phyloP scores from a whole-genome alignment of 371 early-diverging fungal genomes.

The Rhizopus microsporus region DNA sequence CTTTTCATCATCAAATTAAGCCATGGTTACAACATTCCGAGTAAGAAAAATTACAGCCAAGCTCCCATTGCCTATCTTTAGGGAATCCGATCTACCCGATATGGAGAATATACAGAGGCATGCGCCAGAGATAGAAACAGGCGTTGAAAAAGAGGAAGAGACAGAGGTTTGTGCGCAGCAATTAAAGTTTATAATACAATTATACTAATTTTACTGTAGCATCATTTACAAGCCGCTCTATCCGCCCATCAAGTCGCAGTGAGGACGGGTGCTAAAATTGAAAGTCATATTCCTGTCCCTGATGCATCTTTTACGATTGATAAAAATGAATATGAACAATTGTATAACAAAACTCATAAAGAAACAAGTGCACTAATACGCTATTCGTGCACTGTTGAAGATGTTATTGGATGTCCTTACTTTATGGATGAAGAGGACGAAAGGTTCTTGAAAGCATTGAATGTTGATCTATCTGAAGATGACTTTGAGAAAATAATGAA shows the following conservation, averaged over 20 bases:
- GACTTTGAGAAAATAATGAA: conserved; percentile 82
- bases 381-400: conserved; percentile 86
- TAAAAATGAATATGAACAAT: conserved; percentile 57
- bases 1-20: too few species aligned
- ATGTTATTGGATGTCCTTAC: conserved; percentile 84
- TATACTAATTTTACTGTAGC: conserved; percentile 22
- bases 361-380: conserved; percentile 79
- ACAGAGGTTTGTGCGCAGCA: conserved; percentile 52
- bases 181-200: conserved; percentile 15
- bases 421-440: conserved; percentile 88
- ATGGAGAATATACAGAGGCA: conserved; percentile 70
- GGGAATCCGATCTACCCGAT: conserved; percentile 84
- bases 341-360: conserved; percentile 71
- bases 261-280: conserved; percentile 55
- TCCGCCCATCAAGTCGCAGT: conserved; percentile 75
- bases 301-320: conserved; percentile 80
- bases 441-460: conserved; percentile 65
- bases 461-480: conserved; percentile 60
- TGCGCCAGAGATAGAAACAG: conserved; percentile 71
- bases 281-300: conserved; percentile 90
- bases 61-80: conserved; percentile 79
- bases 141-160: conserved; percentile 76
- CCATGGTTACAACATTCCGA: conserved; percentile 55
- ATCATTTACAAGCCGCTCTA: conserved; percentile 94
- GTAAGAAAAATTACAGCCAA: conserved; percentile 89